Evolutionary conservation across 2,329 filamentous ascomycete species (phyloP).

Genomic region (Tolypocladium ophioglossoides): DNA sequence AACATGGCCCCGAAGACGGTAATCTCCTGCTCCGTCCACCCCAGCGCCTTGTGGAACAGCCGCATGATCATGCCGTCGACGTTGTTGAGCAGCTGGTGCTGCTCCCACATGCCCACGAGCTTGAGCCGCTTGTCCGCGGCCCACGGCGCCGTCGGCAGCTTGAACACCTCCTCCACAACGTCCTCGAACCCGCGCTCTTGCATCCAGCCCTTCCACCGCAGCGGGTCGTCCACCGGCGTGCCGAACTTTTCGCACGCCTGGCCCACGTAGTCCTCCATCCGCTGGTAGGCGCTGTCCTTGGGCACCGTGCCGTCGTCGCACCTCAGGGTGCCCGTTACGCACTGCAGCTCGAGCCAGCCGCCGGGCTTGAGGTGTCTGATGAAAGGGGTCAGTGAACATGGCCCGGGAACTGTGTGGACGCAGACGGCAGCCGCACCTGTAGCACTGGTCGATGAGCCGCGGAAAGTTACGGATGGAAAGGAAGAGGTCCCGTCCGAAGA

Average conservation of each 20-base stretch:
- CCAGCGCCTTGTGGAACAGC: conserved; percentile 19
- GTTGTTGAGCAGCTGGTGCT: conserved; percentile 10
- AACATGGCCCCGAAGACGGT: conserved; percentile 16
- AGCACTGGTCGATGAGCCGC: conserved; percentile 21
- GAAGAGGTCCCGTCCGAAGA: conserved; percentile 20
- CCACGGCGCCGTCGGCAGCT: conserved; percentile 37
- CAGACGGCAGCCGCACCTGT: conserved; percentile 12
- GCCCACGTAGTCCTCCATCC: conserved; percentile 12
- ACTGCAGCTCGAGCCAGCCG: conserved; percentile 23
- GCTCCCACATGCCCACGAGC: conserved; percentile 27
- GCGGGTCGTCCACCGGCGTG: conserved; percentile 15
- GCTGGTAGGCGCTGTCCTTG: conserved; percentile 12
- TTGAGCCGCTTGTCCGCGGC: conserved; percentile 37
- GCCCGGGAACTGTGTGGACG: background rate
- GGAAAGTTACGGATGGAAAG: conserved; percentile 19
- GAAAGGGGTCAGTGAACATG: background rate
- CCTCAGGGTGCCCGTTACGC: conserved; percentile 14
- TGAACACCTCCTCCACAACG: conserved; percentile 32
- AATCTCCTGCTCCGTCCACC: conserved; percentile 18
- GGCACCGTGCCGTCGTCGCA: conserved; percentile 22
- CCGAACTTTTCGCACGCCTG: conserved; percentile 15
- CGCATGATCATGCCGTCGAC: conserved; percentile 20
- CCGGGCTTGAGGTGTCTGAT: conserved; percentile 19
- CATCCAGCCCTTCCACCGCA: conserved; percentile 23
- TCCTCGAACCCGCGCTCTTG: conserved; percentile 39